Evolutionary conservation across 176 grass and related monocot species (phyloP).

Genomic region (Thinopyrum elongatum): DNA sequence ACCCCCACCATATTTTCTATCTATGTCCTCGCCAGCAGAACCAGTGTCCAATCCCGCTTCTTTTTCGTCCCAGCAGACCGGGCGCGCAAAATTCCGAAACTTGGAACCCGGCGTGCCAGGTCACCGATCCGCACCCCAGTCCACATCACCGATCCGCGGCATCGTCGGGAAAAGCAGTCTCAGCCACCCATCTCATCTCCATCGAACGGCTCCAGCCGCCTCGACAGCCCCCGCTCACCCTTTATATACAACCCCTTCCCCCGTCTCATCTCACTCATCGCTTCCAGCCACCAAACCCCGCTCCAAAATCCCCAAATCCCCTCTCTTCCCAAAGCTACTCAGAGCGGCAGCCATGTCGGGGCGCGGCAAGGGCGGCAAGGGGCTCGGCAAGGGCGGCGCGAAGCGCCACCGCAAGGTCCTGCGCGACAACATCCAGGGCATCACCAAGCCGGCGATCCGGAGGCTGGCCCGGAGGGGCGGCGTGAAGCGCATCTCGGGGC

Average conservation of each 20-base stretch:
- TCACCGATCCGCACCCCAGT: constrained; percentile 20
- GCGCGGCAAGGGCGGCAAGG: constrained; percentile 74
- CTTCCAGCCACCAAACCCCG: background rate
- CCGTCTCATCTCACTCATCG: background rate
- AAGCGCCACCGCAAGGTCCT: constrained; percentile 75
- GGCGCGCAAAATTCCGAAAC: background rate
- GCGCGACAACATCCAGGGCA: constrained; percentile 80
- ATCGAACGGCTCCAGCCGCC: constrained; percentile 31
- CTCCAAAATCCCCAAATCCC: constrained; percentile 9
- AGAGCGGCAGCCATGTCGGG: constrained; percentile 42
- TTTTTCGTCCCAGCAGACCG: background rate
- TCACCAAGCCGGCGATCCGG: constrained; percentile 76
- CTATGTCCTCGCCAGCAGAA: too few species aligned
- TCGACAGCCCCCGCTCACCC: background rate
- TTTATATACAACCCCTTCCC: background rate
- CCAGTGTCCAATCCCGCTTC: too few species aligned
- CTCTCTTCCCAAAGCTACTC: too few species aligned
- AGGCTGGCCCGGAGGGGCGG: constrained; percentile 62
- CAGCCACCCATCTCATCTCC: background rate
- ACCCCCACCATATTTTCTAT: too few species aligned
- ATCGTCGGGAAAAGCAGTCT: background rate
- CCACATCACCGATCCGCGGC: constrained; percentile 57
- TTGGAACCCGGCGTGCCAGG: background rate
- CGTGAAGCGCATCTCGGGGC: constrained; percentile 88
- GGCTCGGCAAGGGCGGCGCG: constrained; percentile 61